These are phyloP conservation scores for Nelumbo lutea DNA, from an alignment of 164 flowering plant species.

Conservation along the genomic window DNA sequence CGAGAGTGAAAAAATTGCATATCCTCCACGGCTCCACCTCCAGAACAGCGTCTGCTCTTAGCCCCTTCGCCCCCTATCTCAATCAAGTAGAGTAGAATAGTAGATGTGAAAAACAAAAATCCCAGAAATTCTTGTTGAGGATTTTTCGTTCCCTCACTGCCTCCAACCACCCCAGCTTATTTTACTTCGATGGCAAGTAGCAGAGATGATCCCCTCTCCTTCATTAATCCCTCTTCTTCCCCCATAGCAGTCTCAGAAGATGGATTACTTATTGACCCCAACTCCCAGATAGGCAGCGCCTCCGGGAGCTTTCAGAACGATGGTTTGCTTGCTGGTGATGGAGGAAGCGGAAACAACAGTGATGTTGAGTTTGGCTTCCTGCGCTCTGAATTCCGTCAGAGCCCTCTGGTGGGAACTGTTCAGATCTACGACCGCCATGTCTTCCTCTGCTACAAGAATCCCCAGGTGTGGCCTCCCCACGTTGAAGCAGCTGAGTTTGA, in stretches of 20 bases:
- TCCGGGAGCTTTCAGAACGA: conserved; percentile 79
- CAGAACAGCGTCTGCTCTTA: no score
- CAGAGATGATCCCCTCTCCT: conserved; percentile 50
- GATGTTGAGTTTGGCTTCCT: conserved; percentile 67
- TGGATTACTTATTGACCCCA: conserved; percentile 30
- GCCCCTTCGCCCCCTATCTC: no score
- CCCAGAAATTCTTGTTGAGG: no score
- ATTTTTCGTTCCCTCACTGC: background rate
- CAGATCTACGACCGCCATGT: conserved; percentile 74
- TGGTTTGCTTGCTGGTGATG: conserved; percentile 31
- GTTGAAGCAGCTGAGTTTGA: conserved; percentile 91
- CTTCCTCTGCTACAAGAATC: conserved; percentile 86
- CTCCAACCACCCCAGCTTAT: background rate
- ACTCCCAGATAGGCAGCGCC: conserved; percentile 48
- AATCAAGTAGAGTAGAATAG: no score
- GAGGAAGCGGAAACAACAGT: conserved; percentile 27
- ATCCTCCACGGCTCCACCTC: no score
- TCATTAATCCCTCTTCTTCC: conserved; percentile 42
- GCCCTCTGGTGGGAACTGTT: conserved; percentile 62
- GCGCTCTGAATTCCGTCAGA: conserved; percentile 59
- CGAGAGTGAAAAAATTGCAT: no score
- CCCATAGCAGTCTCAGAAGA: conserved; percentile 51
- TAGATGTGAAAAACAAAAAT: no score
- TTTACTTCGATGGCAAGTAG: conserved; percentile 27
- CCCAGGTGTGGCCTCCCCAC: conserved; percentile 78